These are phyloP conservation scores for Debaryomyces fabryi DNA, from an alignment of 1,139 yeast genomes.

Conservation along the genomic window DNA sequence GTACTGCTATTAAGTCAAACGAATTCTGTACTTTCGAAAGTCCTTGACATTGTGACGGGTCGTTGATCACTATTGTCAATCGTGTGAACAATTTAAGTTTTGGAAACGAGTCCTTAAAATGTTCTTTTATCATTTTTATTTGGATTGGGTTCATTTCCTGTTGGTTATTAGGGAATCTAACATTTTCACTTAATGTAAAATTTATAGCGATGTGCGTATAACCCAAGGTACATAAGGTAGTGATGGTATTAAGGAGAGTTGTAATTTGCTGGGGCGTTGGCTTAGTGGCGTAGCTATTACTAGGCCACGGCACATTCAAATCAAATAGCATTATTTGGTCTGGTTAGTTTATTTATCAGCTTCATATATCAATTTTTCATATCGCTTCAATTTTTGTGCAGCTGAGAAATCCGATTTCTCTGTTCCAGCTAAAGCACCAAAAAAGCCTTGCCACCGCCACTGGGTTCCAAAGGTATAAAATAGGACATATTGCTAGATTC, in stretches of 20 bases:
- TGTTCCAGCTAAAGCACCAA: not conserved
- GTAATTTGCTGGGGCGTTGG: slow-evolving; percentile 46
- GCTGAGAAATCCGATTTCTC: slow-evolving; percentile 5
- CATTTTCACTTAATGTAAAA: slow-evolving; percentile 57
- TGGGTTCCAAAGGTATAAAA: slow-evolving; percentile 4
- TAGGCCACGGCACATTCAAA: slow-evolving; percentile 85
- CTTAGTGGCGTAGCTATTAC: slow-evolving; percentile 42
- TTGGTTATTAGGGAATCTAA: slow-evolving; percentile 54
- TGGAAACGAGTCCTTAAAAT: slow-evolving; percentile 38
- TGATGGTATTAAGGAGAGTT: slow-evolving; percentile 50
- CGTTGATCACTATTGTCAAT: slow-evolving; percentile 73
- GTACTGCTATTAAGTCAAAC: slow-evolving; percentile 81
- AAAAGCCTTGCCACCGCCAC: slow-evolving; percentile 21
- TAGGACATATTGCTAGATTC: not conserved
- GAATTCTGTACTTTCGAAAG: slow-evolving; percentile 60
- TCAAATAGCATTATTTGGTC: slow-evolving; percentile 49
- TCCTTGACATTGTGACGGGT: slow-evolving; percentile 76
- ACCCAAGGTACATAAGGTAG: slow-evolving; percentile 64
- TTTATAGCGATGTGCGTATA: slow-evolving; percentile 77
- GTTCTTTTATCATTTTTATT: slow-evolving; percentile 23
- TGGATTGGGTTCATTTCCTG: slow-evolving; percentile 42
- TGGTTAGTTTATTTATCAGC: not conserved
- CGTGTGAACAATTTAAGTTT: slow-evolving; percentile 62
- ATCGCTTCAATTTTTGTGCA: slow-evolving; percentile 5
- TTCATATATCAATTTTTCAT: slow-evolving; percentile 3